Percentiles rank a stretch among this genome's conserved stretches.
Conservation (phyloP, 2,329 filamentous ascomycete species). For the Claviceps arundinis region DNA sequence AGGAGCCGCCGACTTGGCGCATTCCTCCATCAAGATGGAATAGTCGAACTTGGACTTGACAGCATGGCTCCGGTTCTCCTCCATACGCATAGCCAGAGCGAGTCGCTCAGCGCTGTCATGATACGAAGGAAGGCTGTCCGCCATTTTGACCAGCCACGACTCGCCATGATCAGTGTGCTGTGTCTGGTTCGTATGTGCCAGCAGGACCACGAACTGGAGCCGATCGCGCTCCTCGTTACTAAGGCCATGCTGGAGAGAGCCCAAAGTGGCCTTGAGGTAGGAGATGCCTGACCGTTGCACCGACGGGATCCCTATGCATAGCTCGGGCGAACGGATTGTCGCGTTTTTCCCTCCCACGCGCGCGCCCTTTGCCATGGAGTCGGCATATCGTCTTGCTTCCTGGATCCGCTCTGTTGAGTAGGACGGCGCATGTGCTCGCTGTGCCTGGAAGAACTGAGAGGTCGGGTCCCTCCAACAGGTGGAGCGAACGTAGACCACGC, state of each 20-base stretch:
- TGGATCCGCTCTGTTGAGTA: conserved; percentile 5
- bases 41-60: conserved; percentile 7
- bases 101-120: conserved; percentile 1
- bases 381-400: conserved; percentile 3
- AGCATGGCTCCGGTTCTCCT: conserved; percentile 1
- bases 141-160: conserved; percentile 3
- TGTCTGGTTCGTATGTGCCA: conserved; percentile 5
- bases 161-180: conserved; percentile 4
- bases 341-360: not conserved
- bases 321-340: not conserved
- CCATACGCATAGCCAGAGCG: conserved; percentile 2
- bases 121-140: conserved; percentile 4
- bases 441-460: conserved; percentile 4
- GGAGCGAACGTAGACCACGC: not conserved
- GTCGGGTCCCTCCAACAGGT: conserved; percentile 7
- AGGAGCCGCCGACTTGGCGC: conserved; percentile 1
- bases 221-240: conserved; percentile 1
- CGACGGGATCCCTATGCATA: conserved; percentile 7
- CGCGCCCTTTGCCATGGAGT: not conserved
- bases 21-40: conserved; percentile 7
- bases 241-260: conserved; percentile 5
- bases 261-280: conserved; percentile 5
- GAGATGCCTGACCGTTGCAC: conserved; percentile 3
- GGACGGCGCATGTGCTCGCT: conserved; percentile 1
- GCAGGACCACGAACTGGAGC: conserved; percentile 4